These are phyloP conservation scores for Leishmania turanica DNA, from an alignment of 208 protist species.

Conservation along the genomic window DNA sequence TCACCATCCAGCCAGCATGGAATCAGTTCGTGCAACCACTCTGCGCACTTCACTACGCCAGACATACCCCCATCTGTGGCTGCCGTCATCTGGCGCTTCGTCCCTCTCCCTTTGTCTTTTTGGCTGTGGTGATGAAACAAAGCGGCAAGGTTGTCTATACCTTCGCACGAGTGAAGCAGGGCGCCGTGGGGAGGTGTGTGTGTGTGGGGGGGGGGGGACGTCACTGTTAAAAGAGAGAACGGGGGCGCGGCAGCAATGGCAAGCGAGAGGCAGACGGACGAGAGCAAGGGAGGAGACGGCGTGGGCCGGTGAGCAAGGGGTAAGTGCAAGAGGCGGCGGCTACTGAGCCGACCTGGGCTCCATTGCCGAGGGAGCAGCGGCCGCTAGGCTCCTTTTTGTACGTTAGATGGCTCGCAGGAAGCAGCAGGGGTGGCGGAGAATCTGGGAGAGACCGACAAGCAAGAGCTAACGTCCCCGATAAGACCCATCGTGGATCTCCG, in stretches of 20 bases:
- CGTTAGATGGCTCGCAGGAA: not conserved
- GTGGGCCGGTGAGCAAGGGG: not conserved
- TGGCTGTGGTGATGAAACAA: not conserved
- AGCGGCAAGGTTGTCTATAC: not conserved
- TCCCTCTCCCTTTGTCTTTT: not conserved
- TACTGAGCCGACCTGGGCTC: not conserved
- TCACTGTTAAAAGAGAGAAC: not conserved
- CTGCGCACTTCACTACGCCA: constrained; percentile 1
- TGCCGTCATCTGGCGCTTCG: not conserved
- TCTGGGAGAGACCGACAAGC: not conserved
- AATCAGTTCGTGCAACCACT: constrained; percentile 7
- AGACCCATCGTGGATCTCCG: not conserved
- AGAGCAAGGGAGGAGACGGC: not conserved
- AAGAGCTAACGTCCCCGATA: not conserved
- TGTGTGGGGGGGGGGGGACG: not conserved
- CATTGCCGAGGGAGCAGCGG: not conserved
- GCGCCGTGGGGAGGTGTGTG: not conserved
- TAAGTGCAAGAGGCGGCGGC: not conserved
- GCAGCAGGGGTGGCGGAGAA: not conserved
- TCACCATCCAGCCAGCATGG: constrained; percentile 9
- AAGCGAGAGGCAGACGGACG: not conserved
- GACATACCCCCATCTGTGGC: not conserved
- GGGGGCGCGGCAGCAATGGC: not conserved
- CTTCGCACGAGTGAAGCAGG: not conserved
- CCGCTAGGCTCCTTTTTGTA: not conserved